phyloP scores from a whole-genome alignment of 1,284 basidiomycete species.

The Irpex rosettiformis region DNA sequence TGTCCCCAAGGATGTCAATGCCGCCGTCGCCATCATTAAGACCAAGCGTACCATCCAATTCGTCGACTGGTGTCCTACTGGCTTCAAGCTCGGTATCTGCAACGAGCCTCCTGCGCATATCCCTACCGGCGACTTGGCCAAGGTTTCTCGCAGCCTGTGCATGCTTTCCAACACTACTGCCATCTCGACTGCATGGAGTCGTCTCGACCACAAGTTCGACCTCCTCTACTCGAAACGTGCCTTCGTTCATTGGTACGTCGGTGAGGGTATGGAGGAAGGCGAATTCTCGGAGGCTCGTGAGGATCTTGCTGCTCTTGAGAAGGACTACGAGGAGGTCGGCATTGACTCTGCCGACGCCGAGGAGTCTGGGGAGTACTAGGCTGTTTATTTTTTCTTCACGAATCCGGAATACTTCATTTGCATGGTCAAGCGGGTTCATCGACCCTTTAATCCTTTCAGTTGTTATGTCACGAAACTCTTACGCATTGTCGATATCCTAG shows the following conservation, averaged over 20 bases:
- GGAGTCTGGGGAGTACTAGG: slow-evolving; percentile 76
- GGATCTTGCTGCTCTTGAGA: slow-evolving; percentile 95
- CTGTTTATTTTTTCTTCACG: slow-evolving; percentile 16
- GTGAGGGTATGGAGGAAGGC: slow-evolving; percentile 99
- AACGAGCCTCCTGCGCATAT: slow-evolving; percentile 86
- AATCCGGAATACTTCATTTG: slow-evolving; percentile 18
- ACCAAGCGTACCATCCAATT: slow-evolving; percentile 83
- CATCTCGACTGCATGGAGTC: slow-evolving; percentile 86
- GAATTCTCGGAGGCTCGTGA: slow-evolving; percentile 98
- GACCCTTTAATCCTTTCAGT: slow-evolving; percentile 11
- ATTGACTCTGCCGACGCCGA: slow-evolving; percentile 86
- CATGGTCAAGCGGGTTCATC: slow-evolving; percentile 21
- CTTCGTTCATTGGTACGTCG: slow-evolving; percentile 94
- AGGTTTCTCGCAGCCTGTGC: slow-evolving; percentile 84
- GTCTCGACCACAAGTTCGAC: slow-evolving; percentile 98
- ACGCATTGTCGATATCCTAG: slow-evolving; percentile 28
- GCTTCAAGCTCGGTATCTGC: slow-evolving; percentile 90
- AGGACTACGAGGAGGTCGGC: slow-evolving; percentile 95
- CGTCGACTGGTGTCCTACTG: slow-evolving; percentile 89
- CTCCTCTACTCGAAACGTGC: slow-evolving; percentile 92
- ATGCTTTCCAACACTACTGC: slow-evolving; percentile 89
- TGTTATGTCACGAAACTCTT: slow-evolving; percentile 23
- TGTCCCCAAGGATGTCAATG: slow-evolving; percentile 88
- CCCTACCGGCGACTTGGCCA: slow-evolving; percentile 84
- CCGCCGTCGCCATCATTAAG: slow-evolving; percentile 83